Percentiles rank a stretch among this genome's conserved stretches.
These are phyloP conservation scores for Calamus simplicifolius DNA, from an alignment of 176 grass and related monocot species.

Conservation along the genomic window DNA sequence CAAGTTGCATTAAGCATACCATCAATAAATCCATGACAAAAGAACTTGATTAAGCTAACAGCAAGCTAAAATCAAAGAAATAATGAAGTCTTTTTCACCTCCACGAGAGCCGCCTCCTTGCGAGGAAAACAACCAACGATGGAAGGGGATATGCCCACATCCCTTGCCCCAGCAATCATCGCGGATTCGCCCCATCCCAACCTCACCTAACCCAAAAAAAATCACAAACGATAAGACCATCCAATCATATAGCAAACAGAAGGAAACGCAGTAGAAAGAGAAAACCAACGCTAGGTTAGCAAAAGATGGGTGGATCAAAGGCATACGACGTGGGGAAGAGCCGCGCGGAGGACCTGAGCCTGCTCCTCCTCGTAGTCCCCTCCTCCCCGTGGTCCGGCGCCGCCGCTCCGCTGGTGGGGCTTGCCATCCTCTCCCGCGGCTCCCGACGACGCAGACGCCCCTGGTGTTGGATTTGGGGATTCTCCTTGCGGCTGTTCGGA, in stretches of 20 bases:
- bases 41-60: too few species aligned
- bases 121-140: conserved; percentile 70
- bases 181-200: conserved; percentile 95
- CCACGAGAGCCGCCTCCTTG: conserved; percentile 83
- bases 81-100: conserved; percentile 33
- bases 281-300: too few species aligned
- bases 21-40: too few species aligned
- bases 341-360: conserved; percentile 64
- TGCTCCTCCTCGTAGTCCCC: conserved; percentile 67
- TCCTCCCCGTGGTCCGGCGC: conserved; percentile 5
- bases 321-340: conserved; percentile 72
- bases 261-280: too few species aligned
- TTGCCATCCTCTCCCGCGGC: not conserved
- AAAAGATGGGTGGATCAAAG: not conserved
- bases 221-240: not conserved
- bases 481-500: conserved; percentile 3
- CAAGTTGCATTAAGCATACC: too few species aligned
- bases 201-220: conserved; percentile 32
- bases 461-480: too few species aligned
- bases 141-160: conserved; percentile 32
- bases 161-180: conserved; percentile 76
- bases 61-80: not conserved
- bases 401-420: not conserved
- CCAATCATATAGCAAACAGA: too few species aligned
- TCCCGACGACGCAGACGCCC: not conserved